Evolutionary conservation across 2,329 filamentous ascomycete species (phyloP).

Genomic region (Xylaria sp.): DNA sequence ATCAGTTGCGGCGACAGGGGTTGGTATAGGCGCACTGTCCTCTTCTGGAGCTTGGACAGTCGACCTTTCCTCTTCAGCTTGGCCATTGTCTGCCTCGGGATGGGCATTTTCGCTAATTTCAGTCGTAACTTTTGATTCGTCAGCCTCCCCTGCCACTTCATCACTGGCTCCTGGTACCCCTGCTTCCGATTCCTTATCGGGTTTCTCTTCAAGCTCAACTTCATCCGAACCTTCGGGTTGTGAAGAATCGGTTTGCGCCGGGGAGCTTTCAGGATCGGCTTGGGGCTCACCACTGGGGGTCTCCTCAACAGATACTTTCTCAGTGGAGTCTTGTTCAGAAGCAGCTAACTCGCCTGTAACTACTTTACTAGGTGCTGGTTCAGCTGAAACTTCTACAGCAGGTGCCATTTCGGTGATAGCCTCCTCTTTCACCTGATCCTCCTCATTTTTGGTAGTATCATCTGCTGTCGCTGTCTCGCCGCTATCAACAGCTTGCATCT

Average conservation of each 20-base stretch:
- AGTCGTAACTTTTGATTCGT: conserved; percentile 3
- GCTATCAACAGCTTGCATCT: conserved; percentile 14
- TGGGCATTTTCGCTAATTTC: conserved; percentile 14
- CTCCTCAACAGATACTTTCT: conserved; percentile 12
- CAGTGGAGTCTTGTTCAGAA: neutral
- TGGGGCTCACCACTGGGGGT: neutral
- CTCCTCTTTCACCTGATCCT: conserved; percentile 14
- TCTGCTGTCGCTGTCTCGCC: neutral
- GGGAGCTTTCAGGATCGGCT: neutral
- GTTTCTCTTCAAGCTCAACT: conserved; percentile 32
- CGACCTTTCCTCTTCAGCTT: conserved; percentile 22
- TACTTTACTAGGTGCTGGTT: conserved; percentile 5
- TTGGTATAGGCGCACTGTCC: neutral
- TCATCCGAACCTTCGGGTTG: conserved; percentile 31
- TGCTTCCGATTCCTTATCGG: conserved; percentile 20
- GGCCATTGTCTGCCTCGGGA: neutral
- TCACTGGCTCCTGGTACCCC: neutral
- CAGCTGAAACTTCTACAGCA: conserved; percentile 1
- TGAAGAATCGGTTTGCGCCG: neutral
- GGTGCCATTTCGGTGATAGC: neutral
- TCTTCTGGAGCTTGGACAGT: conserved; percentile 10
- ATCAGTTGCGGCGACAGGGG: neutral
- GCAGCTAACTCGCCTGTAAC: neutral
- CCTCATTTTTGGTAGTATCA: neutral
- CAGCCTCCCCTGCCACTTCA: neutral